Base-by-base conservation (phyloP, 345 rosid genomes). In the Camelina sativa region DNA sequence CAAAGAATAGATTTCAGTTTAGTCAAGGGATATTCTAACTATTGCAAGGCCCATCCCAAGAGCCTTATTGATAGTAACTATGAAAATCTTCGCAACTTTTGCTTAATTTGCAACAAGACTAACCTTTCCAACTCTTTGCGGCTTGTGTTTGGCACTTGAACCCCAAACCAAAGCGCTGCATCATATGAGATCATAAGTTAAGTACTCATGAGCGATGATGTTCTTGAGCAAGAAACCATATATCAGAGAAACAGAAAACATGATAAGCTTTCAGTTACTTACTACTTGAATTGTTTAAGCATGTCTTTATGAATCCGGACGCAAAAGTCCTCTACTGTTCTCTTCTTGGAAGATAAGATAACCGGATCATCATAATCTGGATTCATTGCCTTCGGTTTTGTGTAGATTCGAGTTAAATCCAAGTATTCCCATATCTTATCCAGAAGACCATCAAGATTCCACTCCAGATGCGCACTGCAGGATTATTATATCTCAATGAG, bases 41-140 rank as follows among this genome's bases (percentile, higher is more conserved):
- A 25, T 28, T 28, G 30, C 5, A 28, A 28, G 30, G 32, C 32
- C 17, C 11, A 38, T 61, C 65, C 17, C 6, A 38, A 61, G 48
- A 61, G 32, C 4, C 11, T 23, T 17, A 17, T 17, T 17, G 17
- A 30, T 64, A 6, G 62, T 2, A 35, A 40, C 12, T 40, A 47
- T 16, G 41, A 30, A 56, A 40, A 2, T 38, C 25, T 22, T 10
- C 0, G 75, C 19, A 7, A 40, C 13, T 51, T 12, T 53, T 6
- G 32, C 3, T 72, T 17, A 56, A 35, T 30, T 60, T 50, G 48
- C 30, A 71, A 75, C 65, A 10, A 56, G 32, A 58, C 65, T 68
- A 40, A 95, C 97, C 99, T 91, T 95, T 89, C 97, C 99, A 78
- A 95, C 99, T 80, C 99, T 89, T 72, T 95, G 99, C 5, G 99